Conservation (phyloP, 345 rosid species). For the Pelargonium nanum region DNA sequence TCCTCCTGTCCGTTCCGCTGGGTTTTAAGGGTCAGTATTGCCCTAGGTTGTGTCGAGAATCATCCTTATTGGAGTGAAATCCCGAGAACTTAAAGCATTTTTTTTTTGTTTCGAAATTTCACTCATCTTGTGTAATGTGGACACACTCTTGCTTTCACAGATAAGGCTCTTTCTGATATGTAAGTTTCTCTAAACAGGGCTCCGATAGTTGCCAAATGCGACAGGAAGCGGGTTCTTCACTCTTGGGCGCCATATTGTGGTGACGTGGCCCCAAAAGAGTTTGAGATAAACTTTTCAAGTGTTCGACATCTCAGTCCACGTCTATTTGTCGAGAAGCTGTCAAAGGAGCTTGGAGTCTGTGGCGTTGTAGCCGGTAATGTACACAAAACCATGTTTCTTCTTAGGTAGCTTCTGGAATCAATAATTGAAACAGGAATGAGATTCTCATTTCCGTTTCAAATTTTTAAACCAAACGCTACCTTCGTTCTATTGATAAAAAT, state of each 20-base stretch:
- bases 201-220: conserved; percentile 82
- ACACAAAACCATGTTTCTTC: background rate
- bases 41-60: no score
- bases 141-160: background rate
- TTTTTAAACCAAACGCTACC: no score
- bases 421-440: no score
- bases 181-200: conserved; percentile 33
- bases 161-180: background rate
- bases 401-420: background rate
- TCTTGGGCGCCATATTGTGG: conserved; percentile 79
- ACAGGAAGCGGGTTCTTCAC: conserved; percentile 65
- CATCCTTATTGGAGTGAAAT: no score
- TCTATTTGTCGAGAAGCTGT: conserved; percentile 84
- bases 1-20: no score
- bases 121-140: no score
- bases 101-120: background rate
- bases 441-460: no score
- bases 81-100: no score
- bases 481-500: background rate
- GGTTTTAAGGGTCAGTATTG: no score
- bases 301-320: conserved; percentile 77
- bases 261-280: conserved; percentile 49
- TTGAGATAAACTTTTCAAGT: conserved; percentile 54
- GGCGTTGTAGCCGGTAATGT: conserved; percentile 85
- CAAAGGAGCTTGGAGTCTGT: conserved; percentile 56